phyloP scores from a whole-genome alignment of 139 green algal species.

The Chlamydomonas eustigma region DNA sequence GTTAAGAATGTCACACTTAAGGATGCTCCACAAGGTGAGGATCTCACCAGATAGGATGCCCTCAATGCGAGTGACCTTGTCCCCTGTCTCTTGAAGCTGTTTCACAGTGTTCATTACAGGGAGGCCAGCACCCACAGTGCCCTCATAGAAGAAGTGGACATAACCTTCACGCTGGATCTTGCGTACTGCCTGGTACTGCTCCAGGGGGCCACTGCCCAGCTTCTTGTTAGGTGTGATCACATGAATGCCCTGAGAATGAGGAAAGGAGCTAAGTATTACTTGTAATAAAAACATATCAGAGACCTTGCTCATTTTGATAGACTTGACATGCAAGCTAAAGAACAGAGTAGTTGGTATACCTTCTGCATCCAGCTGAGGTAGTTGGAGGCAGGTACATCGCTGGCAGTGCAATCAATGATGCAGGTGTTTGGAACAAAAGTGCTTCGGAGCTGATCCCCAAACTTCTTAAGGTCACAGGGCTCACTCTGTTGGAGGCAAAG shows the following conservation, averaged over 20 bases:
- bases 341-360: background rate
- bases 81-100: conserved; percentile 84
- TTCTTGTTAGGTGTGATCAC: conserved; percentile 98
- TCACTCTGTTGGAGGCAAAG: conserved; percentile 3
- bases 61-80: conserved; percentile 80
- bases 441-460: conserved; percentile 62
- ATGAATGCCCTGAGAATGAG: conserved; percentile 77
- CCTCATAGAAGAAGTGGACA: conserved; percentile 97
- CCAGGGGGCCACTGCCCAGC: conserved; percentile 76
- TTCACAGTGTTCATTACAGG: conserved; percentile 93
- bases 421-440: conserved; percentile 89
- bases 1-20: too few species aligned
- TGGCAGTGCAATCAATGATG: conserved; percentile 93
- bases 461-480: conserved; percentile 33
- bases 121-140: conserved; percentile 90
- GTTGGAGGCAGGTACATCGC: conserved; percentile 49
- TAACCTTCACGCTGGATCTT: conserved; percentile 78
- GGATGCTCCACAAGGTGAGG: too few species aligned
- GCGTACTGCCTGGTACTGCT: conserved; percentile 77
- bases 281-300: too few species aligned
- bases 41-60: conserved; percentile 84
- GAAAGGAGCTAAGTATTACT: too few species aligned
- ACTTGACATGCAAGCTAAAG: background rate
- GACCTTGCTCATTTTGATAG: too few species aligned
- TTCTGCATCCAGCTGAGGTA: conserved; percentile 87